These are phyloP conservation scores for Echinosophora koreensis DNA, from an alignment of 306 rosid genomes.

Conservation along the genomic window DNA sequence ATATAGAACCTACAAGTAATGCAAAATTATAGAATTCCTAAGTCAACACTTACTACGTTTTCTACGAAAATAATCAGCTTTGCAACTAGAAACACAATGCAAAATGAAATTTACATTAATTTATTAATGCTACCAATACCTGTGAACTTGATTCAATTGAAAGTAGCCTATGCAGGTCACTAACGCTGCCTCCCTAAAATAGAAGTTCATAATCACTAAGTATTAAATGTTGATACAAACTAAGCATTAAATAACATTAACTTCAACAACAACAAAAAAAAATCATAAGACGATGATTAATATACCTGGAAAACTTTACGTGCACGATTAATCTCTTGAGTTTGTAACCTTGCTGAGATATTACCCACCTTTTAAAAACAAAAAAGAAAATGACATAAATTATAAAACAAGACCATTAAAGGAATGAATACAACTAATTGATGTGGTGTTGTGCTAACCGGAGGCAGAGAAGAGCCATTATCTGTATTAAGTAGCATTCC, in stretches of 20 bases:
- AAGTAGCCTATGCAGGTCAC: constrained; percentile 89
- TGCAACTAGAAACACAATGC: constrained; percentile 2
- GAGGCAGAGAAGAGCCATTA: constrained; percentile 92
- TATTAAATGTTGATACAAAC: too few species aligned
- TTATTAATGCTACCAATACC: constrained; percentile 50
- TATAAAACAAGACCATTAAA: constrained; percentile 21
- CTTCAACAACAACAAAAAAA: background rate
- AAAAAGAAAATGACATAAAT: background rate
- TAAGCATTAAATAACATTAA: constrained; percentile 12
- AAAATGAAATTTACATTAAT: background rate
- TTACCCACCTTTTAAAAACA: constrained; percentile 77
- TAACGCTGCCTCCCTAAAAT: constrained; percentile 91
- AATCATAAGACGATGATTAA: constrained; percentile 13
- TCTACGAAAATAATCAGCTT: constrained; percentile 15
- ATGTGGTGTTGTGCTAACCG: constrained; percentile 57
- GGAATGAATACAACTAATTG: constrained; percentile 10
- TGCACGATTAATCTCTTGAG: constrained; percentile 49
- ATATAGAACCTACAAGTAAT: constrained; percentile 79
- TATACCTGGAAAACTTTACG: constrained; percentile 87
- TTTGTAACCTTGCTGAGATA: constrained; percentile 44
- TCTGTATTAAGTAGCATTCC: constrained; percentile 96
- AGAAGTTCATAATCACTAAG: constrained; percentile 33
- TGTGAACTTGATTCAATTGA: constrained; percentile 89
- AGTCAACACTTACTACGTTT: constrained; percentile 6
- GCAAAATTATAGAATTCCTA: constrained; percentile 14